A percentile compares a stretch with the other conserved stretches of the same genome.
phyloP scores from a whole-genome alignment of 257 asterid genomes.

The Handroanthus guayacan region DNA sequence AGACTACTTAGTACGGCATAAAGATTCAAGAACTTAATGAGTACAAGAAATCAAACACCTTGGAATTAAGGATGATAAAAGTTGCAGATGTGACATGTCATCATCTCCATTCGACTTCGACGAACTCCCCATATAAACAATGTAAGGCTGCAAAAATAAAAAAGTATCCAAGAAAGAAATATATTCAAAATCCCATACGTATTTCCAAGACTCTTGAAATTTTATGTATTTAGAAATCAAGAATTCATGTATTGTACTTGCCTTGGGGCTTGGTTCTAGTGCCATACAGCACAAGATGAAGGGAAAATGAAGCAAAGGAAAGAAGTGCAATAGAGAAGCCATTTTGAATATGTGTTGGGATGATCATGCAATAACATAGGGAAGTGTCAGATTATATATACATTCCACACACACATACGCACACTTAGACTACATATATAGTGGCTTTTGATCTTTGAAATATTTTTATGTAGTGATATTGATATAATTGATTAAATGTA shows the following conservation, averaged over 20 bases:
- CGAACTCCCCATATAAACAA: slow-evolving; percentile 79
- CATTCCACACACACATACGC: neutral
- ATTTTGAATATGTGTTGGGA: slow-evolving; percentile 32
- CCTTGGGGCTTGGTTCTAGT: slow-evolving; percentile 42
- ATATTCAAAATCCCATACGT: neutral
- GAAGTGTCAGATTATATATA: slow-evolving; percentile 2
- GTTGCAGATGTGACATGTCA: slow-evolving; percentile 47
- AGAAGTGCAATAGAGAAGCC: slow-evolving; percentile 45
- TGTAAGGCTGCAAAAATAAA: slow-evolving; percentile 65
- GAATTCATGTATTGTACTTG: slow-evolving; percentile 20
- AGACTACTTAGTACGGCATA: neutral
- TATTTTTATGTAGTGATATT: too few relatives aligned
- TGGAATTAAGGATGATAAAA: slow-evolving; percentile 66
- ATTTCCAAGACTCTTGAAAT: neutral
- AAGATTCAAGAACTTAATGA: neutral
- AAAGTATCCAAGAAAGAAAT: neutral
- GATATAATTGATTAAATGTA: too few relatives aligned
- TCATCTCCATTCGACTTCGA: slow-evolving; percentile 33
- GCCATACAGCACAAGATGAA: slow-evolving; percentile 45
- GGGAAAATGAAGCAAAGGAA: slow-evolving; percentile 30
- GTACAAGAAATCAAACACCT: slow-evolving; percentile 45
- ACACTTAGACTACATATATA: neutral
- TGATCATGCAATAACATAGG: slow-evolving; percentile 1
- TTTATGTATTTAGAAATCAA: neutral
- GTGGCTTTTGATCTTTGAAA: too few relatives aligned